phyloP scores from a whole-genome alignment of 768 basidiomycete genomes.

The Russula earlei region DNA sequence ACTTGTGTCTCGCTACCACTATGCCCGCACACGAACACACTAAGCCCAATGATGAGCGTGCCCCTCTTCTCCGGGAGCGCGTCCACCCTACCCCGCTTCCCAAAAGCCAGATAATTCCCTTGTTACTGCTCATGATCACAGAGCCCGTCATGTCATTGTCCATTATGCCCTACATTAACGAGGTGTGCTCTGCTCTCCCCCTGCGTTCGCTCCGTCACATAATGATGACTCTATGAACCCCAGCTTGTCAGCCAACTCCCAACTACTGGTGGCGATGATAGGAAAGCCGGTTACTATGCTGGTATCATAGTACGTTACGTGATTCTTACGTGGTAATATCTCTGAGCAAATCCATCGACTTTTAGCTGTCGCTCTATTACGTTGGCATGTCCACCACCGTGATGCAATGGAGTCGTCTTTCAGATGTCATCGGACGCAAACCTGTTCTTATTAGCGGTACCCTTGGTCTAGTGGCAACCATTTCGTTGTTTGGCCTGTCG shows the following conservation, averaged over 20 bases:
- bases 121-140: not conserved
- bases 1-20: no score
- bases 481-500: conserved; percentile 30
- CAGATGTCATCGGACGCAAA: conserved; percentile 39
- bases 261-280: not conserved
- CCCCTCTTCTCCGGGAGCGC: not conserved
- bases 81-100: not conserved
- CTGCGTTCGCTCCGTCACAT: not conserved
- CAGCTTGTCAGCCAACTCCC: not conserved
- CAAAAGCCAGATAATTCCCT: not conserved
- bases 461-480: conserved; percentile 27
- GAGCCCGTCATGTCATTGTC: not conserved
- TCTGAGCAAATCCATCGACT: not conserved
- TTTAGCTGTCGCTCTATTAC: conserved; percentile 40
- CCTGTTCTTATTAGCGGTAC: conserved; percentile 36
- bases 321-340: not conserved
- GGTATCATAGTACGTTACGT: not conserved
- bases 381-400: conserved; percentile 36
- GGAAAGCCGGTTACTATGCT: not conserved
- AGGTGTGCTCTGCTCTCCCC: not conserved
- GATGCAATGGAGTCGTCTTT: conserved; percentile 38
- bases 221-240: no score
- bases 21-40: not conserved
- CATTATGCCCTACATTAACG: not conserved
- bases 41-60: not conserved